Percentiles rank a stretch among this genome's conserved stretches.
Evolutionary conservation across 108 stramenopile species (phyloP).

Genomic region (Schizochytrium sp.): DNA sequence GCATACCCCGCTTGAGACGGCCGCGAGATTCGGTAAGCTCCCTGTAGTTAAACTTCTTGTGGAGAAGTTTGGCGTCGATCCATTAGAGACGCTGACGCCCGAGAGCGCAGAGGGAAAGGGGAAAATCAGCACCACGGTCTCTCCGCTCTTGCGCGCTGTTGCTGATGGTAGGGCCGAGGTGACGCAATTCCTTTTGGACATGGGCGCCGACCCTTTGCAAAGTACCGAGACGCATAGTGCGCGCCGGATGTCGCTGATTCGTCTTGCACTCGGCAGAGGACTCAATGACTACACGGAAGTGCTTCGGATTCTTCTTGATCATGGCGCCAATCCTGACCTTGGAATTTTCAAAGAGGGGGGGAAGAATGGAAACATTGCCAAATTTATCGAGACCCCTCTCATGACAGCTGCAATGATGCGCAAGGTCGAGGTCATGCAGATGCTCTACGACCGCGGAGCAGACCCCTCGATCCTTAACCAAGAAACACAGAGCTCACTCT

Average conservation of each 20-base stretch:
- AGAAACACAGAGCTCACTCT: neutral
- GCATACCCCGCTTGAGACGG: neutral
- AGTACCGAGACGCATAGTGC: neutral
- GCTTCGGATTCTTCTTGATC: neutral
- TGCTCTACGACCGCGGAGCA: neutral
- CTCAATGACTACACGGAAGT: neutral
- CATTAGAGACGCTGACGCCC: neutral
- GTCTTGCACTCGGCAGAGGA: neutral
- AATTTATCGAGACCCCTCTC: neutral
- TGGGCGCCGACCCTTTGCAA: neutral
- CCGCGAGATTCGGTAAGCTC: neutral
- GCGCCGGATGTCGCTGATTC: neutral
- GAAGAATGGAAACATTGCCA: neutral
- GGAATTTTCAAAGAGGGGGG: neutral
- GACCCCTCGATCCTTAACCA: neutral
- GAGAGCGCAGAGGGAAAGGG: neutral
- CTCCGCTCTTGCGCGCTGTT: neutral
- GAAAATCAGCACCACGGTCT: neutral
- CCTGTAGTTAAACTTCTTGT: neutral
- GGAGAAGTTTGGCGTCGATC: neutral
- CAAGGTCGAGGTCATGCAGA: neutral
- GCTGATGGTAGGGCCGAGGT: neutral
- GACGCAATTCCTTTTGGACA: neutral
- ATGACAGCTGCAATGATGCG: neutral
- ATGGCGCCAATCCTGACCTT: neutral